Evolutionary conservation across 352 stramenopile genomes (phyloP).

Genomic region (Globisporangium cederbergense): DNA sequence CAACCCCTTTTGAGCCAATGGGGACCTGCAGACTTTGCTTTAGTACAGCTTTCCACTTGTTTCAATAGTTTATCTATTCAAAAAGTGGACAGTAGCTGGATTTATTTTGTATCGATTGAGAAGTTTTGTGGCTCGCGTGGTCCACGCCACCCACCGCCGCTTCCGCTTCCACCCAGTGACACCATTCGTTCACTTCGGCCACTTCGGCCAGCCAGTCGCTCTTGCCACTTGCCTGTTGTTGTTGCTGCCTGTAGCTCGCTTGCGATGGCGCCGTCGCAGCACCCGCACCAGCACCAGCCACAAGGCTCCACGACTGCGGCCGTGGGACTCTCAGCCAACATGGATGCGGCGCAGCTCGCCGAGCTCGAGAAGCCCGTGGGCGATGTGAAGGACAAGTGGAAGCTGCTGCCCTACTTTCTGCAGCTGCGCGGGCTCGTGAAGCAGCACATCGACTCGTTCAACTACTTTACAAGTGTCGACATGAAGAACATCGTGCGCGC

Average conservation of each 20-base stretch:
- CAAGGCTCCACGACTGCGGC: constrained; percentile 8
- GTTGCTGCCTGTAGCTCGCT: too few relatives aligned
- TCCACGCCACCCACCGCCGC: neutral
- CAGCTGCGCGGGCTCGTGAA: constrained; percentile 90
- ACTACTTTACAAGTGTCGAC: constrained; percentile 99
- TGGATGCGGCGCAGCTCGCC: constrained; percentile 32
- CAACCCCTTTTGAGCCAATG: too few relatives aligned
- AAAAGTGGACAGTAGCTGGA: too few relatives aligned
- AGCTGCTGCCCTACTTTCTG: constrained; percentile 98
- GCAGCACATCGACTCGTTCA: constrained; percentile 99
- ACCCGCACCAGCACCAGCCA: neutral
- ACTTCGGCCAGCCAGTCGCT: constrained; percentile 3
- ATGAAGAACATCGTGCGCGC: constrained; percentile 98
- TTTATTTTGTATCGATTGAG: neutral
- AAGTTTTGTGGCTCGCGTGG: neutral
- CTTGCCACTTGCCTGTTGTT: neutral
- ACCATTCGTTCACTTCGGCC: constrained; percentile 11
- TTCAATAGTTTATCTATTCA: too few relatives aligned
- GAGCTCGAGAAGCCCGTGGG: constrained; percentile 73
- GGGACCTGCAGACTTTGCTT: too few relatives aligned
- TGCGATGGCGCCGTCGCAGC: constrained; percentile 11
- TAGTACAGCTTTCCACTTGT: too few relatives aligned
- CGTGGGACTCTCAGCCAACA: constrained; percentile 4
- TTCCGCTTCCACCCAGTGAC: constrained; percentile 9
- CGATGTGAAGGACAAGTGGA: constrained; percentile 96